phyloP scores from a whole-genome alignment of 1,139 yeast species.

The Sugiyamaella japonica region DNA sequence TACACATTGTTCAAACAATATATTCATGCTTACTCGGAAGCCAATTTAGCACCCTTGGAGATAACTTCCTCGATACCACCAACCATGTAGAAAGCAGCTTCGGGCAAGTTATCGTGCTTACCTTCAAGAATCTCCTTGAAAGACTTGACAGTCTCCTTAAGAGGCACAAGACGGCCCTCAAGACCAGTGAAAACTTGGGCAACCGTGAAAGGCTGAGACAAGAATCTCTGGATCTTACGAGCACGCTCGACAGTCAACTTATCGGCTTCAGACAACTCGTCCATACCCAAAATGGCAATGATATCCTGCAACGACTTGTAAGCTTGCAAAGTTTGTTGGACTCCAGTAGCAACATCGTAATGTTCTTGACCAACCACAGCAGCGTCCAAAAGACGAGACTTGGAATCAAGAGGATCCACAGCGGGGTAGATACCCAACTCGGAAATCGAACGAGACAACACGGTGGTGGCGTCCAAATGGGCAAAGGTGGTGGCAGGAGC shows the following conservation, averaged over 20 bases:
- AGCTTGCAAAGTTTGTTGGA: constrained; percentile 98
- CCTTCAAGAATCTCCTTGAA: constrained; percentile 98
- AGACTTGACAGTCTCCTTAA: constrained; percentile 89
- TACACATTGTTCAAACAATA: constrained; percentile 9
- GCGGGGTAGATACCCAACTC: constrained; percentile 99
- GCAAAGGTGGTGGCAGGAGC: constrained; percentile 99
- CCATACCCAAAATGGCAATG: constrained; percentile 99
- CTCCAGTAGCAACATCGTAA: constrained; percentile 90
- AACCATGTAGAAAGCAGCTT: constrained; percentile 99
- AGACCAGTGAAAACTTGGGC: constrained; percentile 99
- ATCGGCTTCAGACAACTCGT: constrained; percentile 97
- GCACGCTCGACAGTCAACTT: constrained; percentile 99
- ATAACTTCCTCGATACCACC: constrained; percentile 99
- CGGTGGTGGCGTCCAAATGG: constrained; percentile 99
- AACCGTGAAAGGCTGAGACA: constrained; percentile 99
- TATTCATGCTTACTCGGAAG: constrained; percentile 66
- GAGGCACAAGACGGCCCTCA: constrained; percentile 95
- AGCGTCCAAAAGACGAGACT: constrained; percentile 97
- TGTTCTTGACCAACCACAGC: constrained; percentile 98
- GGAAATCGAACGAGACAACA: constrained; percentile 98
- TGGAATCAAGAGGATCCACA: constrained; percentile 99
- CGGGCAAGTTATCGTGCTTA: constrained; percentile 98
- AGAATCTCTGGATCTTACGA: constrained; percentile 99
- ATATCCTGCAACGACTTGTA: constrained; percentile 99
- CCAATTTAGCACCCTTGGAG: constrained; percentile 98